These are phyloP conservation scores for Sugiyamaella boreocaroliniensis DNA, from an alignment of 805 yeast species.

Conservation along the genomic window DNA sequence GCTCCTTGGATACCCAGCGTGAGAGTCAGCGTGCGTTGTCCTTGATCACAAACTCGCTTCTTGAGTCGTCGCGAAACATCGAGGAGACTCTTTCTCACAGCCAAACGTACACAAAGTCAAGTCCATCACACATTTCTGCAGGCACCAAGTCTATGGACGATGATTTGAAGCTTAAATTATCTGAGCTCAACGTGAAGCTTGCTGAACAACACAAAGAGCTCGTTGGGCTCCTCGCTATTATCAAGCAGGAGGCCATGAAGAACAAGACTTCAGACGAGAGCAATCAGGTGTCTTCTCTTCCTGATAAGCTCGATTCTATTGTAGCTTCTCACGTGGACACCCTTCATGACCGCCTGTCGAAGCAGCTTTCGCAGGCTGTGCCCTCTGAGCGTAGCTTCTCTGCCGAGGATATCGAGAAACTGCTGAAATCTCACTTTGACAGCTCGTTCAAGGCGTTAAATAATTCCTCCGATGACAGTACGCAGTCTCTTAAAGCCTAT, in stretches of 20 bases:
- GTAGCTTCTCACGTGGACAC: background rate
- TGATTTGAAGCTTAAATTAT: background rate
- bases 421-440: background rate
- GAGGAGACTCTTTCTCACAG: constrained; percentile 7
- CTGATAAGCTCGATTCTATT: background rate
- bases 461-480: background rate
- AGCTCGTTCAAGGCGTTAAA: background rate
- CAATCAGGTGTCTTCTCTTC: too few relatives aligned
- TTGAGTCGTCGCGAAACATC: constrained; percentile 13
- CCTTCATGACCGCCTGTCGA: background rate
- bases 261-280: too few relatives aligned
- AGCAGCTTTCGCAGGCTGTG: background rate
- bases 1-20: constrained; percentile 11
- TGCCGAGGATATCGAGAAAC: background rate
- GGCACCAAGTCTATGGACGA: background rate
- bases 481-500: background rate
- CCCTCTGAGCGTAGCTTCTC: background rate
- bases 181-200: constrained; percentile 1
- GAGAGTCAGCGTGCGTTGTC: constrained; percentile 14
- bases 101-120: constrained; percentile 8
- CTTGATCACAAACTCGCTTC: constrained; percentile 14
- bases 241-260: background rate
- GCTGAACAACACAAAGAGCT: background rate
- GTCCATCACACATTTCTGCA: background rate
- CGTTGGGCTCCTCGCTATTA: background rate